These are phyloP conservation scores for Penicillium paneum DNA, from an alignment of 2,329 filamentous ascomycete species.

Conservation along the genomic window DNA sequence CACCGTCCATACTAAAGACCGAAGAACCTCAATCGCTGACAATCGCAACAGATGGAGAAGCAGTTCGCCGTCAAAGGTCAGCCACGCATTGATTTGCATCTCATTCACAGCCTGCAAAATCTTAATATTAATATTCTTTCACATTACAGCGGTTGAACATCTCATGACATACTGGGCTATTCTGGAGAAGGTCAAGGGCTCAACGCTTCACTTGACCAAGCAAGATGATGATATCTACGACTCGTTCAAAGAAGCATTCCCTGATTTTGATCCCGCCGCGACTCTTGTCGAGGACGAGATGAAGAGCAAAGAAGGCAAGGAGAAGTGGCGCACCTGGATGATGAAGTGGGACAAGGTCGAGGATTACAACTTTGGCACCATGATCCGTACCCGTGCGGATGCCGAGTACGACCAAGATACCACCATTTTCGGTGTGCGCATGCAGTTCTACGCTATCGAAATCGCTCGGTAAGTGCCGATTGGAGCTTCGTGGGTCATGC, in stretches of 20 bases:
- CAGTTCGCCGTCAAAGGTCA: conserved; percentile 95
- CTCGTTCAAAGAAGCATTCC: conserved; percentile 83
- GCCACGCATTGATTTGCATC: conserved; percentile 4
- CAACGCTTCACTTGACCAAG: conserved; percentile 84
- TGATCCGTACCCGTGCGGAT: conserved; percentile 74
- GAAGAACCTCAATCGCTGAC: conserved; percentile 22
- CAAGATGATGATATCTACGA: conserved; percentile 92
- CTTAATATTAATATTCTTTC: conserved; percentile 8
- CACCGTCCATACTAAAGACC: background rate
- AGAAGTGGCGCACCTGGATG: conserved; percentile 92
- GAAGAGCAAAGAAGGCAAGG: conserved; percentile 97
- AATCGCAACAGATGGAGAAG: conserved; percentile 76
- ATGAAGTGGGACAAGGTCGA: conserved; percentile 90
- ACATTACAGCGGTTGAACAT: conserved; percentile 71
- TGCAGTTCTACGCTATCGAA: conserved; percentile 81
- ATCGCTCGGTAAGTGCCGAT: conserved; percentile 59
- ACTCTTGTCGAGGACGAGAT: conserved; percentile 88
- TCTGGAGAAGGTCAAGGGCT: conserved; percentile 85
- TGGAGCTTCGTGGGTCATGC: background rate
- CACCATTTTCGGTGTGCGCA: conserved; percentile 84
- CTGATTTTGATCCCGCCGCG: conserved; percentile 79
- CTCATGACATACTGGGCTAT: conserved; percentile 97
- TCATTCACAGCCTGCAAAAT: background rate
- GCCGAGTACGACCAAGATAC: conserved; percentile 82
- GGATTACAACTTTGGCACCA: conserved; percentile 97